These are phyloP conservation scores for Zygnema circumcarinatum DNA, from an alignment of 139 green algal species.

Conservation along the genomic window DNA sequence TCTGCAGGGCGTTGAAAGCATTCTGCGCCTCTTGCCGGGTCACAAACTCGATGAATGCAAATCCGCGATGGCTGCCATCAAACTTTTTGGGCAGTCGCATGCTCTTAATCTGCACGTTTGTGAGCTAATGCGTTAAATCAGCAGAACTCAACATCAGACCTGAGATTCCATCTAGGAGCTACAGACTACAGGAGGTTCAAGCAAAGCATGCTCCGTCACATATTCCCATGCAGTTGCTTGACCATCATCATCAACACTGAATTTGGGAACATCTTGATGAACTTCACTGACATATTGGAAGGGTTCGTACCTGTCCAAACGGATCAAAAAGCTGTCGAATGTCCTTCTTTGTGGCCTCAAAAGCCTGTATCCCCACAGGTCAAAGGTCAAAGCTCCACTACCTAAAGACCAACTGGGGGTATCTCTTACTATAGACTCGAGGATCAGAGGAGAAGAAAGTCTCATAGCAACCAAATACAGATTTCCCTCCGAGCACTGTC, in stretches of 20 bases:
- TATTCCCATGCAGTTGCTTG: no score
- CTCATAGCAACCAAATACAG: no score
- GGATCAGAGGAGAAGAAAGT: no score
- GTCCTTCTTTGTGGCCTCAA: conserved; percentile 94
- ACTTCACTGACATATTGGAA: no score
- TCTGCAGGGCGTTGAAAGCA: conserved; percentile 70
- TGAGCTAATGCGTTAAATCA: conserved; percentile 93
- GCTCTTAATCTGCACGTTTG: conserved; percentile 89
- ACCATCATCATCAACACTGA: no score
- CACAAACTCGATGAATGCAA: conserved; percentile 70
- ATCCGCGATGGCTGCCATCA: conserved; percentile 87
- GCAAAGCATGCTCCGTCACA: neutral
- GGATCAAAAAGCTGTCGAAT: conserved; percentile 86
- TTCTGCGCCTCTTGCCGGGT: conserved; percentile 70
- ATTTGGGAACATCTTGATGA: no score
- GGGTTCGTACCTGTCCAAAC: conserved; percentile 84
- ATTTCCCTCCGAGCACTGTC: no score
- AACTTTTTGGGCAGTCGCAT: conserved; percentile 96
- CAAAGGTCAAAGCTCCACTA: no score
- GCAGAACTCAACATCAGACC: conserved; percentile 24
- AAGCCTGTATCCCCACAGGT: conserved; percentile 67
- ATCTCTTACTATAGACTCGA: no score
- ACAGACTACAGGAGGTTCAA: conserved; percentile 6
- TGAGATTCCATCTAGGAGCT: neutral
- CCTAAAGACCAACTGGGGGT: no score